A percentile compares a stretch with the other conserved stretches of the same genome.
These are phyloP conservation scores for Fonsecaea monophora DNA, from an alignment of 2,329 filamentous ascomycete species.

Conservation along the genomic window DNA sequence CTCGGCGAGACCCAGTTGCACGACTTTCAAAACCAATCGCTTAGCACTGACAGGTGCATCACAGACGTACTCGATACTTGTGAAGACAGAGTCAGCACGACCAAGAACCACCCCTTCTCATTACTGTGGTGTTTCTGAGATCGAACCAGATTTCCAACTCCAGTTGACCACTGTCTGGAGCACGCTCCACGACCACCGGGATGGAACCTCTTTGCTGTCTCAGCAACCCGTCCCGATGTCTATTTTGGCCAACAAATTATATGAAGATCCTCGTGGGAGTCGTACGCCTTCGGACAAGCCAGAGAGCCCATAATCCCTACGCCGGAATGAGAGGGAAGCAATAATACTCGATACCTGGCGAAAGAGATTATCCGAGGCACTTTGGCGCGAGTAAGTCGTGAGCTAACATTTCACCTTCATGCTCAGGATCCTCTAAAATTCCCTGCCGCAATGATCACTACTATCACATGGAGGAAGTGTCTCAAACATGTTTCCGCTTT, in stretches of 20 bases:
- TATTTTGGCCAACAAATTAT: not conserved
- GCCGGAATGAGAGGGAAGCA: not conserved
- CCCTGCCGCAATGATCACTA: not conserved
- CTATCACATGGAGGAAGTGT: not conserved
- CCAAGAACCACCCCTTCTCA: not conserved
- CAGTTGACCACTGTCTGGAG: not conserved
- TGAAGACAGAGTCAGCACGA: not conserved
- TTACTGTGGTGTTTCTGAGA: not conserved
- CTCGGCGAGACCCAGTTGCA: not conserved
- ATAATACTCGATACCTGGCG: not conserved
- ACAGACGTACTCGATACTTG: not conserved
- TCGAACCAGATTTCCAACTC: not conserved
- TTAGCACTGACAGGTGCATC: not conserved
- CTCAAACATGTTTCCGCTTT: not conserved
- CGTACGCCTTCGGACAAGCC: not conserved
- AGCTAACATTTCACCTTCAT: not conserved
- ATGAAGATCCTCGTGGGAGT: not conserved
- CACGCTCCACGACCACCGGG: not conserved
- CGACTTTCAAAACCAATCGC: not conserved
- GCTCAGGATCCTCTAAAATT: not conserved
- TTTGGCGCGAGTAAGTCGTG: not conserved
- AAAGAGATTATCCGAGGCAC: not conserved
- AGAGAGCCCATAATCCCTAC: not conserved
- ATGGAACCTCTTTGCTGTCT: not conserved
- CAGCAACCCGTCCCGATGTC: not conserved